Percentiles rank a stretch among this genome's conserved stretches.
These are phyloP conservation scores for Pichia deserticola DNA, from an alignment of 805 yeast species.

Conservation along the genomic window DNA sequence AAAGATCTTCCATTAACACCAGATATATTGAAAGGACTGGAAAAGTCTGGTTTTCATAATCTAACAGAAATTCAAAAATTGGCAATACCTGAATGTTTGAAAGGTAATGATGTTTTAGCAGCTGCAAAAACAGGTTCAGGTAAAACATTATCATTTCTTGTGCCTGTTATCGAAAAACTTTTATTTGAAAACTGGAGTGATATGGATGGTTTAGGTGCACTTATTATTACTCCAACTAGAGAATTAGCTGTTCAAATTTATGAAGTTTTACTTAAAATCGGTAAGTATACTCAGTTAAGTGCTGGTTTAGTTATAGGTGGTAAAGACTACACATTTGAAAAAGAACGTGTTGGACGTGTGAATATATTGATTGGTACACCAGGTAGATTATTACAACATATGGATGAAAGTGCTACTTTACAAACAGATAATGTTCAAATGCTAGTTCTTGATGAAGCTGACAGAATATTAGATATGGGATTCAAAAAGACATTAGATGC, in stretches of 20 bases:
- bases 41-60: constrained; percentile 66
- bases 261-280: constrained; percentile 78
- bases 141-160: constrained; percentile 77
- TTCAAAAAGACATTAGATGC: constrained; percentile 77
- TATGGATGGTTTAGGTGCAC: constrained; percentile 81
- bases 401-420: constrained; percentile 82
- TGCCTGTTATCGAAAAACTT: constrained; percentile 71
- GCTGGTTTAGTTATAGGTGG: constrained; percentile 95
- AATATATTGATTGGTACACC: constrained; percentile 89
- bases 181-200: constrained; percentile 70
- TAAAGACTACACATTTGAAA: constrained; percentile 75
- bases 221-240: constrained; percentile 86
- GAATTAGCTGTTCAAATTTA: constrained; percentile 88
- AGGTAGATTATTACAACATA: constrained; percentile 81
- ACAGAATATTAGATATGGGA: constrained; percentile 89
- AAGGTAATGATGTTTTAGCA: constrained; percentile 74
- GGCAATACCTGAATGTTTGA: constrained; percentile 67
- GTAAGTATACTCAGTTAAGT: constrained; percentile 64
- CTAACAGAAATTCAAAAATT: constrained; percentile 83
- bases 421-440: constrained; percentile 69
- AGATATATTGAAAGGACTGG: constrained; percentile 62
- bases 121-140: constrained; percentile 92
- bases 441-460: constrained; percentile 86
- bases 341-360: constrained; percentile 69
- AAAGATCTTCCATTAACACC: constrained; percentile 70